Evolutionary conservation across 1,284 basidiomycete species (phyloP), one percentile per base, ranked within the genome.

Genomic region (Sporisorium sorghi): DNA sequence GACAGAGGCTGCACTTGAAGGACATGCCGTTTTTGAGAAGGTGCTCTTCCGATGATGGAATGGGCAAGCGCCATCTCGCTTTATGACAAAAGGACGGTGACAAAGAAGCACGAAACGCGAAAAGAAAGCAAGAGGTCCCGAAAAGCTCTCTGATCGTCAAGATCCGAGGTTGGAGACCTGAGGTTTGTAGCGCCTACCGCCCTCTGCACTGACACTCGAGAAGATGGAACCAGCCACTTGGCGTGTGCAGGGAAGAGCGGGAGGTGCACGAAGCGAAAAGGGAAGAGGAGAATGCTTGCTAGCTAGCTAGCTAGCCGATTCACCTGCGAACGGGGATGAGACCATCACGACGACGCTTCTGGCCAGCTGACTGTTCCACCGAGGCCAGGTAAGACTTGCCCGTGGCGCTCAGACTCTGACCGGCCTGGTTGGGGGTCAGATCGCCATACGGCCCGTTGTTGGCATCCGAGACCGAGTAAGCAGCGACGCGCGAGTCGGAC

Each of bases 401-500:
- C 11, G 74, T 74, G 1, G 46, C 28, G 51, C 65, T 70, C 14
- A 76, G 39, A 17, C 43, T 58, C 51, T 73, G 54, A 28, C 74
- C 74, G 2, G 32, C 19, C 46, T 76, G 74, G 56, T 76, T 66
- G 15, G 71, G 66, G 1, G 74, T 76, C 15, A 76, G 24, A 33
- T 64, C 66, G 28, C 59, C 58, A 24, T 50, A 62, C 1, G 75
- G 75, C 7, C 77, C 77, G 44, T 79, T 79, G 66, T 62, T 52
- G 28, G 77, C 78, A 39, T 79, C 78, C 10, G 64, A 70, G 44
- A 76, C 60, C 51, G 70, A 61, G 58, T 77, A 80, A 17, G 77
- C 77, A 10, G 68, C 63, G 3, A 81, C 76, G 9, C 74, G 42
- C 26, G 47, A 33, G 46, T 80, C 78, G 26, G 23, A 52, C 59